A percentile compares a stretch with the other conserved stretches of the same genome.
These are phyloP conservation scores for Ganoderma leucocontextum DNA, from an alignment of 1,284 basidiomycete species.

Conservation along the genomic window DNA sequence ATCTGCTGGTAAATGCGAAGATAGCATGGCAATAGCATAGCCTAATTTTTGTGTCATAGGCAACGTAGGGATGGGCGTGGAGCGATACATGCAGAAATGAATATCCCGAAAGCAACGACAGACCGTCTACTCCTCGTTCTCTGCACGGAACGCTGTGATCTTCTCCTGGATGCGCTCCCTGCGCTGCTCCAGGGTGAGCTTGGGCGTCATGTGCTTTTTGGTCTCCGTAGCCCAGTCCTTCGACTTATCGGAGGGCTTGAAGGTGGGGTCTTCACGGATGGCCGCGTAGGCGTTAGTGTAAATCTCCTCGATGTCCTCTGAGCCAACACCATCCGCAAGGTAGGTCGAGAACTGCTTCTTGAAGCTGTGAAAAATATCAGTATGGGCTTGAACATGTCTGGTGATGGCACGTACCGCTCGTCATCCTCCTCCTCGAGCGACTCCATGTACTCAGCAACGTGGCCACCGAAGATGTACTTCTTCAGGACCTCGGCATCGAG, in stretches of 20 bases:
- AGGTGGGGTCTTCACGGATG: constrained; percentile 94
- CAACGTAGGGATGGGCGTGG: constrained; percentile 22
- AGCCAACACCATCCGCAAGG: constrained; percentile 94
- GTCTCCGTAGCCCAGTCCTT: constrained; percentile 94
- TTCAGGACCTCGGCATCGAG: constrained; percentile 95
- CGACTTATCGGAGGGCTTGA: constrained; percentile 92
- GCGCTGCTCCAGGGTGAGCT: constrained; percentile 84
- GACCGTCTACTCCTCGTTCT: constrained; percentile 61
- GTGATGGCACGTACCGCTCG: constrained; percentile 71
- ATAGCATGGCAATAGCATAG: constrained; percentile 33
- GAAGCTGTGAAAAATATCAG: constrained; percentile 66
- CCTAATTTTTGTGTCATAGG: constrained; percentile 35
- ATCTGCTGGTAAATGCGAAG: constrained; percentile 17
- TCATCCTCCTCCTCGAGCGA: constrained; percentile 99
- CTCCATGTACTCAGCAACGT: constrained; percentile 99
- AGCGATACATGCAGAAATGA: constrained; percentile 30
- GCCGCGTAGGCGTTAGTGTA: constrained; percentile 91
- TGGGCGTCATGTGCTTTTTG: constrained; percentile 76
- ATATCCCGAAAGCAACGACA: constrained; percentile 13
- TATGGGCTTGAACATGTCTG: neutral
- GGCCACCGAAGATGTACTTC: constrained; percentile 98
- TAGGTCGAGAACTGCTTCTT: constrained; percentile 98
- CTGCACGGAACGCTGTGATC: constrained; percentile 85
- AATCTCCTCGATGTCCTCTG: constrained; percentile 98
- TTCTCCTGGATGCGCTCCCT: constrained; percentile 81